A percentile compares a stretch with the other conserved stretches of the same genome.
Conservation (phyloP, 2,329 filamentous ascomycete species). For the Fusarium devonianum region DNA sequence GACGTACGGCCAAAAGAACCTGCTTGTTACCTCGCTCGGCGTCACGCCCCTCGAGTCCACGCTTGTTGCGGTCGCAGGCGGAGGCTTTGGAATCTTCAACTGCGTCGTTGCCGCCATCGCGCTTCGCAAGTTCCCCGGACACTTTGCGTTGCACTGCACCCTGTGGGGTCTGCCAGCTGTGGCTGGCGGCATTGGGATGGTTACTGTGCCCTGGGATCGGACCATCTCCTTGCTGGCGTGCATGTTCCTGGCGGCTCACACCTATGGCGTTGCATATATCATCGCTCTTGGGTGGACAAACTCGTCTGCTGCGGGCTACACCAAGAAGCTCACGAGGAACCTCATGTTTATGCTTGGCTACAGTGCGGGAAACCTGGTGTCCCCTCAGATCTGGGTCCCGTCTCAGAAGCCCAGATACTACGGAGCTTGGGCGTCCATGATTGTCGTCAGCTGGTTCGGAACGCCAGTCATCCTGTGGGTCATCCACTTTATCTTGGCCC, state of each 20-base stretch:
- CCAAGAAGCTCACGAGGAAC: constrained; percentile 54
- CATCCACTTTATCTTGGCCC: constrained; percentile 43
- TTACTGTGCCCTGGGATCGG: constrained; percentile 37
- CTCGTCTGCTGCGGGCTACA: constrained; percentile 48
- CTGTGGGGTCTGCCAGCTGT: constrained; percentile 40
- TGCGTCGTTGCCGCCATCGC: constrained; percentile 45
- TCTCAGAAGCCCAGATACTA: constrained; percentile 41
- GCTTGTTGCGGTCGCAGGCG: constrained; percentile 48
- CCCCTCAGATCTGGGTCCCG: constrained; percentile 47
- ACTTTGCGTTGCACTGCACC: constrained; percentile 42
- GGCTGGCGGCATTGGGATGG: constrained; percentile 39
- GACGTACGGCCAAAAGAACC: constrained; percentile 50
- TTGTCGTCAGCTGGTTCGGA: constrained; percentile 45
- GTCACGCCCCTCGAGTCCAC: constrained; percentile 50
- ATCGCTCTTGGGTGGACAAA: constrained; percentile 48
- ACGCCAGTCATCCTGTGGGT: constrained; percentile 46
- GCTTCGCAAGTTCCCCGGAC: constrained; percentile 42
- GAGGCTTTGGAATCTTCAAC: constrained; percentile 44
- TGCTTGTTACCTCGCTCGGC: constrained; percentile 45
- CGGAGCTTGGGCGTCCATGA: constrained; percentile 36
- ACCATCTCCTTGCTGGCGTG: constrained; percentile 35
- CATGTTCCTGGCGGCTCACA: constrained; percentile 43
- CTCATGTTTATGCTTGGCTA: constrained; percentile 50
- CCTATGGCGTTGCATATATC: constrained; percentile 43
- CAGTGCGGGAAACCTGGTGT: constrained; percentile 46